phyloP scores from a whole-genome alignment of 169 alveolate species.

The Toxoplasma gondii region DNA sequence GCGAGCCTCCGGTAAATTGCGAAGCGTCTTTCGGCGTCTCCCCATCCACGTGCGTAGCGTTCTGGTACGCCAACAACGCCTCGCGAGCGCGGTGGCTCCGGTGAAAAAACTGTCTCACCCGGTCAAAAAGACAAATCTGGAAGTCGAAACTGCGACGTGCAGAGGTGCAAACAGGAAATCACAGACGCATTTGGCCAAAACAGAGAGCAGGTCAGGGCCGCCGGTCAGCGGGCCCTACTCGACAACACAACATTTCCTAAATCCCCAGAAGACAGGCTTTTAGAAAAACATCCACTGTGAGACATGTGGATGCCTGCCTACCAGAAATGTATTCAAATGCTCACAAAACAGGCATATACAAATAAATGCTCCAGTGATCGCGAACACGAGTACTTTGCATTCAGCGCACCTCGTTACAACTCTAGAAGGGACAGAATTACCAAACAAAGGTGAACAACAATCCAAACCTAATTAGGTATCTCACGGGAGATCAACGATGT shows the following conservation, averaged over 20 bases:
- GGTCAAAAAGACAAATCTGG: constrained; percentile 8
- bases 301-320: no score
- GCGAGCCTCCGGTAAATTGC: not conserved
- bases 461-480: no score
- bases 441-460: no score
- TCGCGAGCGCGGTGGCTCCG: not conserved
- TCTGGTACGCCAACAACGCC: not conserved
- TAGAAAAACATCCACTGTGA: not conserved
- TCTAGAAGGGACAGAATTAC: no score
- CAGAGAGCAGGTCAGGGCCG: not conserved
- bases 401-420: no score
- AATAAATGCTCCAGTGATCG: no score
- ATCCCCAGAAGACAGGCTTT: not conserved
- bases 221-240: not conserved
- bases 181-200: not conserved
- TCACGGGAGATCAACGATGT: no score
- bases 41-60: not conserved
- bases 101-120: not conserved
- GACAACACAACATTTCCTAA: not conserved
- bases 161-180: not conserved
- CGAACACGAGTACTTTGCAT: no score
- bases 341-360: no score
- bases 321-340: no score
- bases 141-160: constrained; percentile 19
- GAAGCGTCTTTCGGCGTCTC: not conserved